These are phyloP conservation scores for Podaxis mareebaensis DNA, from an alignment of 768 basidiomycete genomes.

Conservation along the genomic window DNA sequence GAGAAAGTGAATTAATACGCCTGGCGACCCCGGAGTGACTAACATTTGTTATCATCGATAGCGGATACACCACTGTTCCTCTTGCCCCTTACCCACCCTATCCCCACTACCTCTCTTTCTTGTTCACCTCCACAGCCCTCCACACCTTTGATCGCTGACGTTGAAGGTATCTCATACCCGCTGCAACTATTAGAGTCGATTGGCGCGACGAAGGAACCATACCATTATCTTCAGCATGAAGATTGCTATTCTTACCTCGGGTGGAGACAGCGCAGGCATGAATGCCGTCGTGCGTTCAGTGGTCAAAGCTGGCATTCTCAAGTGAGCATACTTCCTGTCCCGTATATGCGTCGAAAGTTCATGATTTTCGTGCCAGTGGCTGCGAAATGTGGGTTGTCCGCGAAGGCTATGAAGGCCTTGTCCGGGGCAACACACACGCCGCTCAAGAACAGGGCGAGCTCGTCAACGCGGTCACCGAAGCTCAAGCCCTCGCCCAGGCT, in stretches of 20 bases:
- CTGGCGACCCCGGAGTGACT: not conserved
- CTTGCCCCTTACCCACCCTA: not conserved
- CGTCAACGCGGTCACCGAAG: conserved; percentile 22
- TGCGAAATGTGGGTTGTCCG: conserved; percentile 96
- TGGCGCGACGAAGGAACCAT: not conserved
- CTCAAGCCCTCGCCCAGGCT: conserved; percentile 19
- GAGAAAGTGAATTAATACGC: not conserved
- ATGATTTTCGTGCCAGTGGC: conserved; percentile 54
- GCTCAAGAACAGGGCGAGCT: conserved; percentile 22
- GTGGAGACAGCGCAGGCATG: conserved; percentile 98
- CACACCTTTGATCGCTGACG: not conserved
- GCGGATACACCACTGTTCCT: not conserved
- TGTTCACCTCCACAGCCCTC: not conserved
- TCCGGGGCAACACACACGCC: conserved; percentile 75
- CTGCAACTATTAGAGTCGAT: not conserved
- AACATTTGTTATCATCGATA: conserved; percentile 1
- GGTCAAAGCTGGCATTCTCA: conserved; percentile 89
- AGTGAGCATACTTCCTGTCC: conserved; percentile 47
- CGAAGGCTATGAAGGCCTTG: conserved; percentile 98
- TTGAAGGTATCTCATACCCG: not conserved
- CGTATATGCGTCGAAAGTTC: conserved; percentile 1
- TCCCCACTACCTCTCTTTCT: not conserved
- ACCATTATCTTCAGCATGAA: conserved; percentile 52
- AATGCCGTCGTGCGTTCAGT: conserved; percentile 93
- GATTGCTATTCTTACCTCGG: conserved; percentile 92